Conservation (phyloP, 2,329 filamentous ascomycete genomes). For the Botryosphaeria agaves region DNA sequence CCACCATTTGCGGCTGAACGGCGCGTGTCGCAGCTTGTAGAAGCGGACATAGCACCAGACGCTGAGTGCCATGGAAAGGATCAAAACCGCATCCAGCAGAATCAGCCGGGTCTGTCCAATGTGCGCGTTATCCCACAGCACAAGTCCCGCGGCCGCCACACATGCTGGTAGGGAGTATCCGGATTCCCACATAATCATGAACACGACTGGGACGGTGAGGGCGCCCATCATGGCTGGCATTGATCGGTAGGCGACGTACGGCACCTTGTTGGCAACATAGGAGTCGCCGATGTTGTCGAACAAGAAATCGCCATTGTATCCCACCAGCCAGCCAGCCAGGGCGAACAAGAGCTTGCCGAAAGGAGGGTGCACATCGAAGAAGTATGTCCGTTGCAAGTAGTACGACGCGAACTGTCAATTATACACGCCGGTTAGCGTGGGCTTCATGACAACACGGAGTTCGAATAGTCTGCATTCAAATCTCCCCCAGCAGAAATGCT, state of each 20-base stretch:
- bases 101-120: slow-evolving; percentile 93
- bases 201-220: slow-evolving; percentile 83
- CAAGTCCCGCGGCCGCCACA: slow-evolving; percentile 64
- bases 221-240: slow-evolving; percentile 85
- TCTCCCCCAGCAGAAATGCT: too few species aligned
- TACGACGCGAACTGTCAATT: slow-evolving; percentile 35
- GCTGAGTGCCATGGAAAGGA: slow-evolving; percentile 92
- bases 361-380: slow-evolving; percentile 98
- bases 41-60: slow-evolving; percentile 91
- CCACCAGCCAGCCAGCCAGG: slow-evolving; percentile 91
- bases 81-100: slow-evolving; percentile 80
- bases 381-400: slow-evolving; percentile 94
- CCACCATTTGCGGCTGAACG: slow-evolving; percentile 97
- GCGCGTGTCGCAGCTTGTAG: slow-evolving; percentile 81
- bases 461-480: background rate
- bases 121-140: slow-evolving; percentile 95
- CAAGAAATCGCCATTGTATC: slow-evolving; percentile 91
- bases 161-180: slow-evolving; percentile 92
- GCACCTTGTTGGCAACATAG: slow-evolving; percentile 91
- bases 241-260: slow-evolving; percentile 88
- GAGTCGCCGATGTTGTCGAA: slow-evolving; percentile 99
- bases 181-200: slow-evolving; percentile 99
- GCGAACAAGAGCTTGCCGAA: slow-evolving; percentile 97
- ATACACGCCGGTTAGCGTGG: too few species aligned
- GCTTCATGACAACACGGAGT: background rate